phyloP scores from a whole-genome alignment of 305 asterid genomes.

The Solanum aculeatissimum region DNA sequence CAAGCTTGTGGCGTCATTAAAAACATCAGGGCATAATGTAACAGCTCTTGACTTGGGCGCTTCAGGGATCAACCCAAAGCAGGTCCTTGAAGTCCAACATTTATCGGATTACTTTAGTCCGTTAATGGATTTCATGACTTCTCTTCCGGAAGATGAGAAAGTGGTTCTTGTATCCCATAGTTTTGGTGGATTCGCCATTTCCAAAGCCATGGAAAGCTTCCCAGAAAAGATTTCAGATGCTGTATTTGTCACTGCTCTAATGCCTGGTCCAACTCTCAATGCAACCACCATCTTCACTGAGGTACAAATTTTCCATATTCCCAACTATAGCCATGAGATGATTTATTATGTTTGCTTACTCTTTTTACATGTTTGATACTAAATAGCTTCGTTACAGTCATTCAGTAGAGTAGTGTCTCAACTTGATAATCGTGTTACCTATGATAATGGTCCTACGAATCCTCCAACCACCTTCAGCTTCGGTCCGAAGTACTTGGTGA shows the following conservation, averaged over 20 bases:
- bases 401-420: neutral
- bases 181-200: constrained; percentile 7
- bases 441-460: neutral
- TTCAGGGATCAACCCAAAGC: constrained; percentile 6
- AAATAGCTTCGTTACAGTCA: neutral
- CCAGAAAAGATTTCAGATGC: constrained; percentile 7
- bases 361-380: neutral
- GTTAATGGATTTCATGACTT: constrained; percentile 4
- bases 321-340: neutral
- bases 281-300: neutral
- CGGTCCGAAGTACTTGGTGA: neutral
- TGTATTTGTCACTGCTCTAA: constrained; percentile 4
- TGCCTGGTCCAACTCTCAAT: constrained; percentile 4
- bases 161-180: constrained; percentile 8
- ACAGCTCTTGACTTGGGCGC: constrained; percentile 13
- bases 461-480: neutral
- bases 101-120: neutral
- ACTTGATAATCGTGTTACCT: neutral
- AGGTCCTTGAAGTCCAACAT: neutral
- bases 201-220: constrained; percentile 16
- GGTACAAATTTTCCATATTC: neutral
- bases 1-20: constrained; percentile 3
- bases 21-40: constrained; percentile 5
- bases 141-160: constrained; percentile 1
- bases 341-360: neutral